Evolutionary conservation across 1,139 yeast species (phyloP).

Genomic region (Lodderomyces parapsilosis): DNA sequence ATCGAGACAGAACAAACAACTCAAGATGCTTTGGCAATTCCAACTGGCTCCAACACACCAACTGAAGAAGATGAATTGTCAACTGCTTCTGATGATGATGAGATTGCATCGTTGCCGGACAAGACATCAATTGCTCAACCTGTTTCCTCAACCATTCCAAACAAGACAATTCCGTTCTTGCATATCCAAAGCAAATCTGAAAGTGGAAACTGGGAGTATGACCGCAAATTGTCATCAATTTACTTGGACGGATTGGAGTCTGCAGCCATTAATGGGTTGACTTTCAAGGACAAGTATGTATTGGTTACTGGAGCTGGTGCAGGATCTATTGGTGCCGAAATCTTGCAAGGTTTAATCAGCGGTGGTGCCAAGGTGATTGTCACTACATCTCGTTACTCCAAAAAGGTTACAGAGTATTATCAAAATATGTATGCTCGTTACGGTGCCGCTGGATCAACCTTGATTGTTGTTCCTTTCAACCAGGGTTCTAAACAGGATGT

Average conservation of each 20-base stretch:
- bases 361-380: constrained; percentile 99
- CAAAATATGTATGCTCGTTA: constrained; percentile 89
- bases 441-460: constrained; percentile 89
- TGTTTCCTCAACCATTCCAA: constrained; percentile 70
- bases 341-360: constrained; percentile 87
- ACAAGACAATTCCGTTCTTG: constrained; percentile 91
- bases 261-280: constrained; percentile 90
- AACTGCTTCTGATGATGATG: constrained; percentile 51
- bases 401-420: constrained; percentile 91
- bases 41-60: constrained; percentile 38
- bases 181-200: constrained; percentile 78
- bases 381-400: constrained; percentile 93
- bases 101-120: constrained; percentile 80
- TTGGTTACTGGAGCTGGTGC: constrained; percentile 98
- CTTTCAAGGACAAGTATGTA: constrained; percentile 86
- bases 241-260: constrained; percentile 89
- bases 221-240: constrained; percentile 68
- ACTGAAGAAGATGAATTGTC: constrained; percentile 49
- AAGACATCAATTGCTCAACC: constrained; percentile 68
- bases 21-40: constrained; percentile 37
- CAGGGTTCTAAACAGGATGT: constrained; percentile 97
- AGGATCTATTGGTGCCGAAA: constrained; percentile 97
- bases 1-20: constrained; percentile 53
- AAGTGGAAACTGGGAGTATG: constrained; percentile 78
- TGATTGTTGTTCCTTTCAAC: constrained; percentile 96